phyloP scores from a whole-genome alignment of 768 basidiomycete species.

The Kondoa subrosea region DNA sequence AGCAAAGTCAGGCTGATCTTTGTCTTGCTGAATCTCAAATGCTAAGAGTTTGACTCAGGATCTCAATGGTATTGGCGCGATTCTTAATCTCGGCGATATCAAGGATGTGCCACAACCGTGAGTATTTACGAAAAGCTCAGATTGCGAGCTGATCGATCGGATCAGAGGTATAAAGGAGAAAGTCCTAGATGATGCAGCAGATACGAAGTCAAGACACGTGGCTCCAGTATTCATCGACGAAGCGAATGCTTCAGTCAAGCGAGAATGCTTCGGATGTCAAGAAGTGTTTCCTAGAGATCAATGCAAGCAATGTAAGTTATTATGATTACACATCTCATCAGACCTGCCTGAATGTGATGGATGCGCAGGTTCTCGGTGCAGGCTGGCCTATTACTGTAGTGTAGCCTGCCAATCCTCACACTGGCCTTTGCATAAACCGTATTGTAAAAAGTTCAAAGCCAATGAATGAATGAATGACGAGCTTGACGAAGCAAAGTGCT shows the following conservation, averaged over 20 bases:
- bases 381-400: background rate
- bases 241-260: background rate
- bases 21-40: background rate
- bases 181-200: background rate
- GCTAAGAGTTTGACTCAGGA: background rate
- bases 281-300: background rate
- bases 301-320: background rate
- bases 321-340: background rate
- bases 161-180: background rate
- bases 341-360: background rate
- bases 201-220: background rate
- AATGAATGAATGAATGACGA: too few relatives aligned
- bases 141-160: background rate
- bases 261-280: background rate
- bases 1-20: background rate
- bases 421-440: background rate
- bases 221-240: background rate
- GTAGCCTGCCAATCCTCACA: background rate
- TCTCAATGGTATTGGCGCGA: background rate
- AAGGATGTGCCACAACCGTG: background rate
- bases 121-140: background rate
- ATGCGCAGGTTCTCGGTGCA: background rate
- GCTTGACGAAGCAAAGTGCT: too few relatives aligned
- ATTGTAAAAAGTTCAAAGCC: too few relatives aligned
- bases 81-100: background rate